phyloP scores from a whole-genome alignment of 1,284 basidiomycete genomes.

The Cystobasidiaceae sp. region DNA sequence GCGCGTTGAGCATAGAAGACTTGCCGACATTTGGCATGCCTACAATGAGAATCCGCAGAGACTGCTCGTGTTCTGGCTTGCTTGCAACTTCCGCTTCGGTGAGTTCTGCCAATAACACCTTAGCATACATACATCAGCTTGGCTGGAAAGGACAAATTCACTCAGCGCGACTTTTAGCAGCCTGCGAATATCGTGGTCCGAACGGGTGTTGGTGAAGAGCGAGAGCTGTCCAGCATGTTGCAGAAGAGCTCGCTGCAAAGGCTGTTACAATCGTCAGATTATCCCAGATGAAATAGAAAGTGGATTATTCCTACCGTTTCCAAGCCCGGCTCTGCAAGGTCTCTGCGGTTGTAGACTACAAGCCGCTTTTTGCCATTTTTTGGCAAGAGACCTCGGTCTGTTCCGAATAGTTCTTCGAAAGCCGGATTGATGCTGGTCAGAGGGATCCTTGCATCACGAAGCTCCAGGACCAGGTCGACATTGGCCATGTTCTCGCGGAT shows the following conservation, averaged over 20 bases:
- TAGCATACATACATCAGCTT: too few species aligned
- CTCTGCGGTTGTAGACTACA: constrained; percentile 88
- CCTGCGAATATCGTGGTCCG: constrained; percentile 50
- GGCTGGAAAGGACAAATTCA: too few species aligned
- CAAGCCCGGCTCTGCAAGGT: constrained; percentile 78
- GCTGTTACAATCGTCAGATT: constrained; percentile 43
- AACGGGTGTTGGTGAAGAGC: constrained; percentile 53
- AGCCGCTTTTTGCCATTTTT: constrained; percentile 56
- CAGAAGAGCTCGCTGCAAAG: constrained; percentile 50
- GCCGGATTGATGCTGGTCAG: constrained; percentile 87
- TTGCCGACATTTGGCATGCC: constrained; percentile 99
- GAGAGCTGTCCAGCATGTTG: constrained; percentile 50
- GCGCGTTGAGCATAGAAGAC: constrained; percentile 83
- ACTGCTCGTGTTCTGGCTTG: constrained; percentile 41
- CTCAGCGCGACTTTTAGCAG: constrained; percentile 50
- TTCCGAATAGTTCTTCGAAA: constrained; percentile 59
- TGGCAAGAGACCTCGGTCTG: constrained; percentile 6
- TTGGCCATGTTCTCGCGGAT: constrained; percentile 69
- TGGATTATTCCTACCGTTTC: constrained; percentile 59
- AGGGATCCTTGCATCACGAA: constrained; percentile 85
- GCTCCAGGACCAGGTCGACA: constrained; percentile 88
- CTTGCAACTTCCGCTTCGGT: constrained; percentile 12
- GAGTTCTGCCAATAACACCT: too few species aligned
- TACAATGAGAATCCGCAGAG: constrained; percentile 65
- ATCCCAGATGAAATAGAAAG: neutral